Percentiles rank a stretch among this genome's conserved stretches.
These are phyloP conservation scores for Aspergillus glaucus DNA, from an alignment of 2,329 filamentous ascomycete genomes.

Conservation along the genomic window DNA sequence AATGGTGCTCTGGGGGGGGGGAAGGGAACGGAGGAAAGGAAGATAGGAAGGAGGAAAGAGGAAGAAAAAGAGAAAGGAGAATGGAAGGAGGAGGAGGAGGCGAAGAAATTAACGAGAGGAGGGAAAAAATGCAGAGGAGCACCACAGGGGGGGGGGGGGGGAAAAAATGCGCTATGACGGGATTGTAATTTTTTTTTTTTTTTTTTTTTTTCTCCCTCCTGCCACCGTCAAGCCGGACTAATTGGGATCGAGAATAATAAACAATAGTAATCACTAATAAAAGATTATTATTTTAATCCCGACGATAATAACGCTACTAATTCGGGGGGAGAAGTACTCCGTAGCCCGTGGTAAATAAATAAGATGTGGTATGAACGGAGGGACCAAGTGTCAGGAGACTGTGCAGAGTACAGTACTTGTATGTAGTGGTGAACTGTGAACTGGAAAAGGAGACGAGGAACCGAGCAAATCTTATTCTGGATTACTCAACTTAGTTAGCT, in stretches of 20 bases:
- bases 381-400: background rate
- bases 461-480: too few relatives aligned
- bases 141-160: too few relatives aligned
- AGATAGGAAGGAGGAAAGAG: conserved; percentile 3
- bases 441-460: too few relatives aligned
- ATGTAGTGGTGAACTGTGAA: too few relatives aligned
- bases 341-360: background rate
- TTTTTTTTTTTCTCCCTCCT: background rate
- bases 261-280: background rate
- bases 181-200: conserved; percentile 1
- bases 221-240: background rate
- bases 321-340: background rate
- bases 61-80: conserved; percentile 10
- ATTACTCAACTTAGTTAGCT: too few relatives aligned
- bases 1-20: too few relatives aligned
- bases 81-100: conserved; percentile 1
- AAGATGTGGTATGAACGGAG: background rate
- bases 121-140: background rate
- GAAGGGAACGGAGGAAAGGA: background rate
- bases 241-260: background rate
- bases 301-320: background rate
- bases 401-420: background rate
- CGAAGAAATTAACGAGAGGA: background rate
- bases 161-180: background rate
- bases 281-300: background rate